Conservation (phyloP, 2,329 filamentous ascomycete genomes). For the Aspergillus sp. region DNA sequence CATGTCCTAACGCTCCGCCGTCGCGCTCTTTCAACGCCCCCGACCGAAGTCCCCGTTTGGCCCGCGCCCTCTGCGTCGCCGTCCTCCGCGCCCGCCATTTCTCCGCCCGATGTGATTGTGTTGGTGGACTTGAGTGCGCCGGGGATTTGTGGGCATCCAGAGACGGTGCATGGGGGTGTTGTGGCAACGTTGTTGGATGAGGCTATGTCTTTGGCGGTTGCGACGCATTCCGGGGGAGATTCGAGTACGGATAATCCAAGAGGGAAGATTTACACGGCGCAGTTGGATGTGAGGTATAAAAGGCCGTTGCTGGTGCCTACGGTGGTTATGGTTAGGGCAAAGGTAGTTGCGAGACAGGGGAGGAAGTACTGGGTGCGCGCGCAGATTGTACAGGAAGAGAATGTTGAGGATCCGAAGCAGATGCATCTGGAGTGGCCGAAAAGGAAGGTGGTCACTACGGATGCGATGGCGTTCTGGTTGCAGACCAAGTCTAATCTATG, state of each 20-base stretch:
- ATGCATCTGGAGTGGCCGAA: conserved; percentile 27
- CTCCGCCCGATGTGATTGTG: conserved; percentile 32
- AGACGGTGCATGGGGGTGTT: conserved; percentile 36
- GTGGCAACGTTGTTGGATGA: conserved; percentile 39
- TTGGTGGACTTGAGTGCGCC: conserved; percentile 28
- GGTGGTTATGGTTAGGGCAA: conserved; percentile 29
- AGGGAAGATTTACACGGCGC: conserved; percentile 31
- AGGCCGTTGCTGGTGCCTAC: conserved; percentile 31
- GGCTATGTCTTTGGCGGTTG: conserved; percentile 36
- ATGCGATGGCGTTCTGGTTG: conserved; percentile 39
- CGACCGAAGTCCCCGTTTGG: conserved; percentile 16
- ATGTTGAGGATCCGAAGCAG: conserved; percentile 15
- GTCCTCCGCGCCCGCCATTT: conserved; percentile 15
- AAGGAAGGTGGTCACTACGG: conserved; percentile 29
- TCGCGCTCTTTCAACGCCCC: conserved; percentile 18
- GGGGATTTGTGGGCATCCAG: conserved; percentile 35
- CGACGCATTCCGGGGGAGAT: conserved; percentile 19
- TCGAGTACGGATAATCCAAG: conserved; percentile 16
- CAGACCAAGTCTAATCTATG: conserved; percentile 14
- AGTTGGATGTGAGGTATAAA: conserved; percentile 37
- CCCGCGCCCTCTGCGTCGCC: conserved; percentile 17
- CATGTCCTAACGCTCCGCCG: conserved; percentile 34
- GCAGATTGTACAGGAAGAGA: conserved; percentile 32
- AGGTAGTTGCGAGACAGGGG: conserved; percentile 29
- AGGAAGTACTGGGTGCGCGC: conserved; percentile 38